These are phyloP conservation scores for Hyphodiscus sp. DNA, from an alignment of 2,329 filamentous ascomycete genomes.

Conservation along the genomic window DNA sequence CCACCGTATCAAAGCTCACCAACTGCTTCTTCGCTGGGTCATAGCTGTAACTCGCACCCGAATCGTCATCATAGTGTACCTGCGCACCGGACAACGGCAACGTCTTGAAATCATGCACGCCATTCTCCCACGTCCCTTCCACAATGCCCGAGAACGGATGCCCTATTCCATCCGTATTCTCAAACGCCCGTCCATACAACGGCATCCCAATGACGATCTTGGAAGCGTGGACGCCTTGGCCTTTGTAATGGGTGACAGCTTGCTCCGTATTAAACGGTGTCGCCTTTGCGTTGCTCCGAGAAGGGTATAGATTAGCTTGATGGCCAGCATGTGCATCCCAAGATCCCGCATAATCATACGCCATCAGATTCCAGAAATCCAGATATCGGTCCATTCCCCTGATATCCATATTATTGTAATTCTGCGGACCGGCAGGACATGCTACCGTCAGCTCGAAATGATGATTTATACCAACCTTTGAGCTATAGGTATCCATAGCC, in stretches of 20 bases:
- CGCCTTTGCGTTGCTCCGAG: slow-evolving; percentile 45
- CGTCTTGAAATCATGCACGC: slow-evolving; percentile 83
- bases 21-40: slow-evolving; percentile 55
- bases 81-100: slow-evolving; percentile 63
- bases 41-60: slow-evolving; percentile 73
- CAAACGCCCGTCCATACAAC: slow-evolving; percentile 81
- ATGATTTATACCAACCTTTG: slow-evolving; percentile 31
- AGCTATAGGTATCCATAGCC: slow-evolving; percentile 52
- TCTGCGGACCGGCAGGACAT: slow-evolving; percentile 54
- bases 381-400: slow-evolving; percentile 57
- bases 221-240: slow-evolving; percentile 52
- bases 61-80: slow-evolving; percentile 56
- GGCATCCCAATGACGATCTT: slow-evolving; percentile 92
- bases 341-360: slow-evolving; percentile 79
- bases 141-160: slow-evolving; percentile 64
- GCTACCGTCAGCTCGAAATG: slow-evolving; percentile 62
- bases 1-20: slow-evolving; percentile 72
- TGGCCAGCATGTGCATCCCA: slow-evolving; percentile 72
- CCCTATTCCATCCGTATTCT: slow-evolving; percentile 70
- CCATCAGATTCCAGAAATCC: slow-evolving; percentile 80
- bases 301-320: slow-evolving; percentile 70
- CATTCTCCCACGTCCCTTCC: slow-evolving; percentile 75
- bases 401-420: slow-evolving; percentile 58
- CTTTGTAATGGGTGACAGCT: slow-evolving; percentile 66
- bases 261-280: slow-evolving; percentile 74